A percentile compares a stretch with the other conserved stretches of the same genome.
phyloP scores from a whole-genome alignment of 2,329 filamentous ascomycete species.

The Stachybotrys chartarum region DNA sequence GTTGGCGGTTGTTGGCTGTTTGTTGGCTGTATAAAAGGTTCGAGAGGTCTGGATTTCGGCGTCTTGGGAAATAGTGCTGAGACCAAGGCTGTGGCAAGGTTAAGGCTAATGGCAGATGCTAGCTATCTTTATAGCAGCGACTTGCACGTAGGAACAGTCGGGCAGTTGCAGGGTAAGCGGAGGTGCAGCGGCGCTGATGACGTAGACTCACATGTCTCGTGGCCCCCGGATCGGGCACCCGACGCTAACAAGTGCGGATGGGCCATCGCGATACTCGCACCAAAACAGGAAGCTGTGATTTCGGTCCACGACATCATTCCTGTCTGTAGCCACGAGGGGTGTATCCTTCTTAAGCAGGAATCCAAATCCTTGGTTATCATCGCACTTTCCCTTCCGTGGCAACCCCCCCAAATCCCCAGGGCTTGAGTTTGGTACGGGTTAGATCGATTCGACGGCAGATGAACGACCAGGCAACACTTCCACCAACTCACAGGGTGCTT shows the following conservation, averaged over 20 bases:
- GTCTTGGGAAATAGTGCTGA: background rate
- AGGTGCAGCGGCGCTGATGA: background rate
- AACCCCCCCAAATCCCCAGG: too few species aligned
- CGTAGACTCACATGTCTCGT: background rate
- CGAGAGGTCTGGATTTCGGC: too few species aligned
- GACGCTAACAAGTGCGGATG: background rate
- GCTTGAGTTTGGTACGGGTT: too few species aligned
- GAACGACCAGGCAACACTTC: too few species aligned
- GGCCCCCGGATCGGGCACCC: background rate
- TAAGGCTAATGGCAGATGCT: background rate
- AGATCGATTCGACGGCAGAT: too few species aligned
- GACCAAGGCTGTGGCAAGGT: background rate
- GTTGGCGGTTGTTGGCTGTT: conserved; percentile 11
- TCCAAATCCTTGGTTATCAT: too few species aligned
- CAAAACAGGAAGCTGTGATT: background rate
- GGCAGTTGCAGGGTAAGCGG: background rate
- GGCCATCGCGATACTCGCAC: background rate
- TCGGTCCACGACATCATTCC: background rate
- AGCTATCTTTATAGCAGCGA: background rate
- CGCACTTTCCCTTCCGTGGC: too few species aligned
- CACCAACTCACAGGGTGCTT: too few species aligned
- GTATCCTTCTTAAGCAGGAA: too few species aligned
- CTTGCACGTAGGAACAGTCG: background rate
- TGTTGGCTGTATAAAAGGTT: background rate
- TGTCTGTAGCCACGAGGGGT: background rate